Percentiles rank a stretch among this genome's conserved stretches.
These are phyloP conservation scores for Penicillium thymicola DNA, from an alignment of 2,329 filamentous ascomycete species.

Conservation along the genomic window DNA sequence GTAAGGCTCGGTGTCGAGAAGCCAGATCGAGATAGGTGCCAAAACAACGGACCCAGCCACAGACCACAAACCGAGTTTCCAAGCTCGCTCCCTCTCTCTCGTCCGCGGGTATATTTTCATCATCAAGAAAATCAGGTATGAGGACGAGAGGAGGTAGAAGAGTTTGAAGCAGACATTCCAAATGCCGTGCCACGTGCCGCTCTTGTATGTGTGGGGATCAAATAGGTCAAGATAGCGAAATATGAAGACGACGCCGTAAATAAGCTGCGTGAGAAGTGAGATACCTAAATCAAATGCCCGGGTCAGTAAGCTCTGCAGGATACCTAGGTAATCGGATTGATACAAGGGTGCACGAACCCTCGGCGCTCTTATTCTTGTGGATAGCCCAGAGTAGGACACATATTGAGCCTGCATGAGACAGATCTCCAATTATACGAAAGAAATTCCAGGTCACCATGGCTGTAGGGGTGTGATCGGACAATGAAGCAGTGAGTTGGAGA, in stretches of 20 bases:
- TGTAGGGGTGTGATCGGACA: background rate
- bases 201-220: slow-evolving; percentile 27
- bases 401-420: slow-evolving; percentile 83
- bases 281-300: slow-evolving; percentile 56
- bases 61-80: slow-evolving; percentile 77
- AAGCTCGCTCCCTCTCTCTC: slow-evolving; percentile 86
- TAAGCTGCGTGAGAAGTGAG: slow-evolving; percentile 80
- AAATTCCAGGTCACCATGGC: slow-evolving; percentile 34
- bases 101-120: slow-evolving; percentile 80
- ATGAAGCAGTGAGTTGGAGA: background rate
- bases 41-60: slow-evolving; percentile 63
- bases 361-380: slow-evolving; percentile 80
- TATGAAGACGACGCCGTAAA: slow-evolving; percentile 83
- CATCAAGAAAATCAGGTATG: slow-evolving; percentile 88
- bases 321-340: background rate
- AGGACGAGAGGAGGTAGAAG: slow-evolving; percentile 78
- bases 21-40: slow-evolving; percentile 69
- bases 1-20: slow-evolving; percentile 58
- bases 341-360: slow-evolving; percentile 53
- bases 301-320: slow-evolving; percentile 7
- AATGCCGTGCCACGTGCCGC: slow-evolving; percentile 6
- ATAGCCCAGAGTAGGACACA: slow-evolving; percentile 88
- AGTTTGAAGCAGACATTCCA: slow-evolving; percentile 69
- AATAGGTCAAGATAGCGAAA: slow-evolving; percentile 86
- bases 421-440: slow-evolving; percentile 77